phyloP scores from a whole-genome alignment of 345 rosid genomes.

The Eucalyptus fibrosa region DNA sequence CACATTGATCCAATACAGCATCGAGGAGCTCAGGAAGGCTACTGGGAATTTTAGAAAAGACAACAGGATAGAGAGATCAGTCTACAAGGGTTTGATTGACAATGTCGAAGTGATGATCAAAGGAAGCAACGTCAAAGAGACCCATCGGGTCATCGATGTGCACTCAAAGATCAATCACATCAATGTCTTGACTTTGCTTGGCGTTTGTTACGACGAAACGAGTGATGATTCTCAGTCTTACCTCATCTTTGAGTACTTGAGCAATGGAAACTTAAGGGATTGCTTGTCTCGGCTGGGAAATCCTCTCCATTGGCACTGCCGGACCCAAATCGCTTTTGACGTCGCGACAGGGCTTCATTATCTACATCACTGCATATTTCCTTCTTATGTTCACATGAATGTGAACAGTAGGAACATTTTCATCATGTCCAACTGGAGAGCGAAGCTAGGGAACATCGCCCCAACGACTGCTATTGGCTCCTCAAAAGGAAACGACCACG shows the following conservation, averaged over 20 bases:
- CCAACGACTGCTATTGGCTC: not conserved
- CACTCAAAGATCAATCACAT: conserved; percentile 46
- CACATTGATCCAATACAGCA: conserved; percentile 16
- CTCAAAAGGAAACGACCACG: not conserved
- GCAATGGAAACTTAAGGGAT: conserved; percentile 36
- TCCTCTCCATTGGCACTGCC: conserved; percentile 13
- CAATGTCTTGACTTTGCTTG: conserved; percentile 31
- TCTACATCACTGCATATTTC: conserved; percentile 35
- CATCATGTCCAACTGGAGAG: conserved; percentile 24
- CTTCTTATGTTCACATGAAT: conserved; percentile 25
- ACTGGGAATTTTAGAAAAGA: conserved; percentile 23
- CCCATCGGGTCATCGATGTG: conserved; percentile 20
- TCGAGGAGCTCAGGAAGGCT: conserved; percentile 22
- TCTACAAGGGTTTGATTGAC: conserved; percentile 20
- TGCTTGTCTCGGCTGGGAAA: conserved; percentile 9
- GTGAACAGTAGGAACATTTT: conserved; percentile 22
- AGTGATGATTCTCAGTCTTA: conserved; percentile 13
- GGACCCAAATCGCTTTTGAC: conserved; percentile 40
- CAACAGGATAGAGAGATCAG: conserved; percentile 12
- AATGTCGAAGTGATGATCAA: conserved; percentile 29
- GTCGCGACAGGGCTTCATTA: conserved; percentile 34
- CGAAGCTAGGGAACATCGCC: conserved; percentile 29
- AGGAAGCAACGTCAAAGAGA: conserved; percentile 28
- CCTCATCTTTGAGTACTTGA: conserved; percentile 25
- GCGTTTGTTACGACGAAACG: conserved; percentile 32